Base-by-base conservation (phyloP, 2,329 filamentous ascomycete species). In the Magnaporthiopsis rhizophila region DNA sequence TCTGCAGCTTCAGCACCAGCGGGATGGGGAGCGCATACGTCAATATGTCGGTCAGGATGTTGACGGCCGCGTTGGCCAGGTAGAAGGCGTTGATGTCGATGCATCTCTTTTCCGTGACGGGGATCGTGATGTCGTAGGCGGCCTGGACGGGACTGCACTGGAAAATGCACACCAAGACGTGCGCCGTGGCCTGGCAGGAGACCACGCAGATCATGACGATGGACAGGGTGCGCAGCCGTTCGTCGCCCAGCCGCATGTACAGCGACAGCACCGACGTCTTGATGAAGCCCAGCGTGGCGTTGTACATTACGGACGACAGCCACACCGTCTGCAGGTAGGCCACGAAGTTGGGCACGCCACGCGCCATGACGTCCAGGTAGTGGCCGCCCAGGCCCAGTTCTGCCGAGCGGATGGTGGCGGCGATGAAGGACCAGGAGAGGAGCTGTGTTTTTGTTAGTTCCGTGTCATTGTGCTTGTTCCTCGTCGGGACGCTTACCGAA, bases 191-290 rank as follows among this genome's bases (percentile, higher is more conserved):
- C 77, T 92, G 89, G 62, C 87, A 85, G 75, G 89, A 89, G 72
- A 92, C 86, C 67, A 92, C 87, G 69, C 91, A 87, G 65, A 92
- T 89, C 76, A 92, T 91, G 74, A 89, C 88, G 78, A 91, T 89
- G 71, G 92, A 83, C 56, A 61, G 59, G 18, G 9, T 38, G 3
- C 59, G 59, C 59, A 61, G 59, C 21, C 15, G 2, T 21, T 7
- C 30, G 59, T 61, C 59, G 34, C 59, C 59, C 34, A 80, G 73
- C 7, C 76, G 74, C 63, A 74, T 73, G 63, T 77, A 78, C 61
- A 76, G 75, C 3, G 71, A 66, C 58, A 77, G 68, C 65, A 78
- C 77, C n/a, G 74, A 73, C 61, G 76, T 53, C 66, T 77, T 77
- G 61, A 74, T 72, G 28, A 73, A 69, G 53, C 72, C 68, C 34